Percentiles rank a stretch among this genome's conserved stretches.
Conservation (phyloP, 1,139 yeast species). For the Yamadazyma aaseri region DNA sequence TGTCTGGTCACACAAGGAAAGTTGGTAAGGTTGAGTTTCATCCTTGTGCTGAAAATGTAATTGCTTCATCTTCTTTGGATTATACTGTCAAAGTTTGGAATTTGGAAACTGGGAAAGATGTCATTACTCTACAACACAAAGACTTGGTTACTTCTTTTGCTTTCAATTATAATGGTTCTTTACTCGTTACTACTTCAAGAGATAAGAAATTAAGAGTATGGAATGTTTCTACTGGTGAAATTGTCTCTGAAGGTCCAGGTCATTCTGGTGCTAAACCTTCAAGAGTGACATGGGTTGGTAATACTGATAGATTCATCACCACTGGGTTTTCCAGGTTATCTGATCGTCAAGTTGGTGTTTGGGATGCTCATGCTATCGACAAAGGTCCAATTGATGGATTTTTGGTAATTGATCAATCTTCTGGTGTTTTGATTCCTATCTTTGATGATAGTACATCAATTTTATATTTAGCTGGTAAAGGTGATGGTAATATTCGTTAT, state of each 20-base stretch:
- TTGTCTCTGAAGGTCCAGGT: conserved; percentile 82
- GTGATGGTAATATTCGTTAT: conserved; percentile 96
- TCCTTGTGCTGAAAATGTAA: conserved; percentile 81
- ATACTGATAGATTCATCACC: conserved; percentile 78
- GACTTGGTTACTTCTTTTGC: conserved; percentile 89
- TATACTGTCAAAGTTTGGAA: conserved; percentile 92
- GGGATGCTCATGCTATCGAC: conserved; percentile 76
- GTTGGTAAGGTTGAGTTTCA: conserved; percentile 93
- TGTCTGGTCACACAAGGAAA: conserved; percentile 86
- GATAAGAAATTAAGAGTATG: conserved; percentile 88
- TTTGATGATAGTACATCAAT: conserved; percentile 80
- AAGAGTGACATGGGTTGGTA: conserved; percentile 87
- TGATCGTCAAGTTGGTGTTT: conserved; percentile 91
- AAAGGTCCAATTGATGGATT: conserved; percentile 90
- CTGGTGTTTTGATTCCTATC: conserved; percentile 91
- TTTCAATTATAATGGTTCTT: conserved; percentile 85
- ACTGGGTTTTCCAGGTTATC: conserved; percentile 95
- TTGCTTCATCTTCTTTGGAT: conserved; percentile 90
- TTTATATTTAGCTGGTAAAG: conserved; percentile 91
- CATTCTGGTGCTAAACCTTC: conserved; percentile 92
- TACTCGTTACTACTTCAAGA: conserved; percentile 87
- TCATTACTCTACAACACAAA: conserved; percentile 75
- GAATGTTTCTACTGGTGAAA: conserved; percentile 76
- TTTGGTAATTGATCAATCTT: conserved; percentile 78
- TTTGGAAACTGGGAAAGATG: conserved; percentile 68